Conservation (phyloP, 2,329 filamentous ascomycete genomes). For the Chaetomiaceae sp. region DNA sequence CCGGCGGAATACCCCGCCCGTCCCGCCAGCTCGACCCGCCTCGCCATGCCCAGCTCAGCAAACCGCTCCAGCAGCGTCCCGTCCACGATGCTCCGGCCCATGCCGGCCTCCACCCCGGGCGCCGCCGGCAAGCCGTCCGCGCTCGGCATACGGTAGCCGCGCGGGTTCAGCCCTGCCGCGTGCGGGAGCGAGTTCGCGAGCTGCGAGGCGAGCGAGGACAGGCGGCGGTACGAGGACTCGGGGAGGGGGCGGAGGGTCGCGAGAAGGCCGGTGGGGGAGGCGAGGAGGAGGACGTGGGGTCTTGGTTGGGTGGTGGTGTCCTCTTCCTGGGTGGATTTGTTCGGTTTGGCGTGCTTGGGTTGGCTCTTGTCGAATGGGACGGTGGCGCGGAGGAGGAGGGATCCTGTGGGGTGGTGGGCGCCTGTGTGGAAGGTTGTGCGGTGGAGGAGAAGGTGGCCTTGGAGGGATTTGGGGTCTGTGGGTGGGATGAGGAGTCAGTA, state of each 20-base stretch:
- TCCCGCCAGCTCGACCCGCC: slow-evolving; percentile 66
- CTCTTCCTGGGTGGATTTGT: no score
- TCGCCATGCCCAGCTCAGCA: slow-evolving; percentile 68
- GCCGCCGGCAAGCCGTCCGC: slow-evolving; percentile 37
- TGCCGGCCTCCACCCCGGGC: slow-evolving; percentile 54
- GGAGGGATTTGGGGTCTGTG: slow-evolving; percentile 84
- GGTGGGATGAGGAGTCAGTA: slow-evolving; percentile 26
- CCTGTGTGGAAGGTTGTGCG: slow-evolving; percentile 84
- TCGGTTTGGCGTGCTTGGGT: slow-evolving; percentile 29
- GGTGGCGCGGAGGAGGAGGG: slow-evolving; percentile 66
- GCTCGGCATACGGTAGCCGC: slow-evolving; percentile 63
- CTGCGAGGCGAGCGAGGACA: slow-evolving; percentile 77
- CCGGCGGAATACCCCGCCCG: slow-evolving; percentile 68
- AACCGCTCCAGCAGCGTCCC: slow-evolving; percentile 71
- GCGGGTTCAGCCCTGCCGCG: slow-evolving; percentile 75
- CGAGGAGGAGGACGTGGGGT: slow-evolving; percentile 57
- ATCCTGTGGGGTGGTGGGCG: slow-evolving; percentile 67
- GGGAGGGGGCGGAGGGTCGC: slow-evolving; percentile 71
- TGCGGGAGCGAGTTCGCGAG: slow-evolving; percentile 72
- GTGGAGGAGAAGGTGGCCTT: slow-evolving; percentile 81
- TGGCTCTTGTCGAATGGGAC: slow-evolving; percentile 32
- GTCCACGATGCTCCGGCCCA: slow-evolving; percentile 68
- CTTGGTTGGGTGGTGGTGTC: no score
- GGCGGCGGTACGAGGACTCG: slow-evolving; percentile 76
- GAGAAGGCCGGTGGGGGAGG: slow-evolving; percentile 71